These are phyloP conservation scores for Diaporthe batatas DNA, from an alignment of 2,329 filamentous ascomycete genomes.

Conservation along the genomic window DNA sequence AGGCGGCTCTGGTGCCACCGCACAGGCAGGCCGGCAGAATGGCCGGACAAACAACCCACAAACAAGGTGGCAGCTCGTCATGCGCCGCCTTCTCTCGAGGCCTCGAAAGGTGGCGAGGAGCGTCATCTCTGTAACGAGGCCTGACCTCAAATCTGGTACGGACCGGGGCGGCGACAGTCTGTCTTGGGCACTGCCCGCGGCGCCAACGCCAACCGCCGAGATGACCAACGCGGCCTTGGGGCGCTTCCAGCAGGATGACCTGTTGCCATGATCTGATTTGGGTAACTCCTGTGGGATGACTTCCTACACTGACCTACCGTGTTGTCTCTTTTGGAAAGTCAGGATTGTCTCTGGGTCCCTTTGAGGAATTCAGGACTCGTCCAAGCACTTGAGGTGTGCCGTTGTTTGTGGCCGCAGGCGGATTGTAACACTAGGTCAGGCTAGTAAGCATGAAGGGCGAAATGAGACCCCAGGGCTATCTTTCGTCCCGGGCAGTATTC, in stretches of 20 bases:
- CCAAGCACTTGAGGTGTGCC: neutral
- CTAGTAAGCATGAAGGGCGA: neutral
- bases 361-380: neutral
- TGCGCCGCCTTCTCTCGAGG: constrained; percentile 21
- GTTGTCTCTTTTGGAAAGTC: neutral
- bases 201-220: constrained; percentile 23
- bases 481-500: neutral
- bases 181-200: neutral
- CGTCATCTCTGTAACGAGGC: constrained; percentile 26
- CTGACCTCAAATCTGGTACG: neutral
- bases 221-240: constrained; percentile 6
- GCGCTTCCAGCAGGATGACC: constrained; percentile 13
- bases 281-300: constrained; percentile 11
- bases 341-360: neutral
- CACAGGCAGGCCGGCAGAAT: constrained; percentile 16
- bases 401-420: neutral
- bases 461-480: neutral
- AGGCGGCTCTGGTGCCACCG: constrained; percentile 34
- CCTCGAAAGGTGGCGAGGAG: constrained; percentile 19
- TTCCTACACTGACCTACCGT: neutral
- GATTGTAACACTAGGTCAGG: neutral
- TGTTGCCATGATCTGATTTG: constrained; percentile 18
- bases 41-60: constrained; percentile 35
- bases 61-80: neutral
- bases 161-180: neutral